A percentile compares a stretch with the other conserved stretches of the same genome.
Conservation (phyloP, 768 basidiomycete species). For the Boletus fagicola region DNA sequence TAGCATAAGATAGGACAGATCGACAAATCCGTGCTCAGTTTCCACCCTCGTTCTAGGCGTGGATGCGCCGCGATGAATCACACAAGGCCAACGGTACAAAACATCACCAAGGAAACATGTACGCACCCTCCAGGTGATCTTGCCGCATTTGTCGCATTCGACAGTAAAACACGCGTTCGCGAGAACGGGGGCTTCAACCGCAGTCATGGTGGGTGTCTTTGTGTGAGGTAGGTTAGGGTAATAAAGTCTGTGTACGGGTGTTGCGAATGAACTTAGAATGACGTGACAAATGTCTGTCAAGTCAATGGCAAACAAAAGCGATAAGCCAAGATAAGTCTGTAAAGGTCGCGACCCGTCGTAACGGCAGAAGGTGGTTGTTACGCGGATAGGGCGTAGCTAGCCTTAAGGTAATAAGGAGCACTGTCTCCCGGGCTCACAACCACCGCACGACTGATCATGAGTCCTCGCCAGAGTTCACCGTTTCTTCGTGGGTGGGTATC, state of each 20-base stretch:
- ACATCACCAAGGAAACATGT: slow-evolving; percentile 29
- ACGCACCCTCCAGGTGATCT: slow-evolving; percentile 70
- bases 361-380: slow-evolving; percentile 1
- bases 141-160: slow-evolving; percentile 59
- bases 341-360: not conserved
- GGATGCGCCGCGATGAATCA: slow-evolving; percentile 22
- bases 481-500: not conserved
- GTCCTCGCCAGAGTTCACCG: not conserved
- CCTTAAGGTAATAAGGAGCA: slow-evolving; percentile 2
- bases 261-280: slow-evolving; percentile 19
- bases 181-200: slow-evolving; percentile 32
- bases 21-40: slow-evolving; percentile 13
- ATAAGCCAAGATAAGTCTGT: not conserved
- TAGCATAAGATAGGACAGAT: slow-evolving; percentile 1
- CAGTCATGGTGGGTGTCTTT: slow-evolving; percentile 25
- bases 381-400: too few species aligned
- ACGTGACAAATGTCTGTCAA: slow-evolving; percentile 17
- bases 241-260: slow-evolving; percentile 28
- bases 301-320: slow-evolving; percentile 1
- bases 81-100: slow-evolving; percentile 15
- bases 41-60: slow-evolving; percentile 14
- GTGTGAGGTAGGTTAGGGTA: slow-evolving; percentile 32
- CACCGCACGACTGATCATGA: not conserved
- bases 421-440: not conserved
- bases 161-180: slow-evolving; percentile 56